phyloP scores from a whole-genome alignment of 2,329 filamentous ascomycete species.

The Elsinoe arachidis region DNA sequence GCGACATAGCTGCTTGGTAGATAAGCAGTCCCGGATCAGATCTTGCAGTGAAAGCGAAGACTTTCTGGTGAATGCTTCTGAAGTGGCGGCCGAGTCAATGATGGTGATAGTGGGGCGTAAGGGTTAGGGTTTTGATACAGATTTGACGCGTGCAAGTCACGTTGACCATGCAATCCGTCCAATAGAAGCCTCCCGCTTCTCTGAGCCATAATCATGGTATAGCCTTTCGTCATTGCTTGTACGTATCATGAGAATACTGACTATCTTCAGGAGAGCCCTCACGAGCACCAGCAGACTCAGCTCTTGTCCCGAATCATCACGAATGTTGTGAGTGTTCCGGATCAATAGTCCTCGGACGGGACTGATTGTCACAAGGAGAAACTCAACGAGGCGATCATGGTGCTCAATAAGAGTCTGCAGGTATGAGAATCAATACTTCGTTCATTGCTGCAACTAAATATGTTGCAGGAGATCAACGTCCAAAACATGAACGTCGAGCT shows the following conservation, averaged over 20 bases:
- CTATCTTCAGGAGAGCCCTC: constrained; percentile 67
- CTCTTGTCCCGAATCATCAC: constrained; percentile 91
- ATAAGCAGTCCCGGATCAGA: not conserved
- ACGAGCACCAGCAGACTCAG: constrained; percentile 93
- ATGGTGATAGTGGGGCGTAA: not conserved
- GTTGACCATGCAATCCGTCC: not conserved
- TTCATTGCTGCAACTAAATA: not conserved
- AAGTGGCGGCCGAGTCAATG: not conserved
- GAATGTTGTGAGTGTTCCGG: constrained; percentile 66
- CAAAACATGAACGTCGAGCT: constrained; percentile 99
- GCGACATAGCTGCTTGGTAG: constrained; percentile 26
- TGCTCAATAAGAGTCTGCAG: constrained; percentile 87
- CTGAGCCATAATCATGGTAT: not conserved
- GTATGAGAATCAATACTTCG: constrained; percentile 37
- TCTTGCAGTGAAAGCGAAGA: not conserved
- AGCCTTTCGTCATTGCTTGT: not conserved
- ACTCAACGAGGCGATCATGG: constrained; percentile 85
- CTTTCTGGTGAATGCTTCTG: not conserved
- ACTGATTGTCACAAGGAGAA: constrained; percentile 62
- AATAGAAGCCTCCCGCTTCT: too few relatives aligned
- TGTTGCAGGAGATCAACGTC: constrained; percentile 78
- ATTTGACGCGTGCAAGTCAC: constrained; percentile 8
- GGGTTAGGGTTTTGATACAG: constrained; percentile 10
- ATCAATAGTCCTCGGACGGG: not conserved
- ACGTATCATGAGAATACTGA: not conserved